phyloP scores from a whole-genome alignment of 208 protist species.

The Borovskyia barvae region DNA sequence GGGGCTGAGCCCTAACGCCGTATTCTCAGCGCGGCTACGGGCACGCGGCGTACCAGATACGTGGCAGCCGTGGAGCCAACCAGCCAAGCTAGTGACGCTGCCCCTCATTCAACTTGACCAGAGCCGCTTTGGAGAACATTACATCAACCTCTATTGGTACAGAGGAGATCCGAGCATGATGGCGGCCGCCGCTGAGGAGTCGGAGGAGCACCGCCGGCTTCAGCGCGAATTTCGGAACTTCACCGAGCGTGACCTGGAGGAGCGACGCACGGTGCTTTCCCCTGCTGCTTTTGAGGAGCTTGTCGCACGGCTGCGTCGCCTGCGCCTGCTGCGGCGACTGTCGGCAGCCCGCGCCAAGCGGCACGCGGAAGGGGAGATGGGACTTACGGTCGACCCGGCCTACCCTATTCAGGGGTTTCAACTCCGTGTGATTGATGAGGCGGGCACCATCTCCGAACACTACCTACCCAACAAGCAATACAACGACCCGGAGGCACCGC shows the following conservation, averaged over 20 bases:
- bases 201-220: slow-evolving; percentile 45
- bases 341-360: slow-evolving; percentile 29
- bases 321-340: slow-evolving; percentile 47
- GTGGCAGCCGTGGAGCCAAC: slow-evolving; percentile 85
- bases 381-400: slow-evolving; percentile 38
- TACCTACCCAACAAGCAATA: slow-evolving; percentile 19
- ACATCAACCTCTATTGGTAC: slow-evolving; percentile 91
- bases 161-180: slow-evolving; percentile 31
- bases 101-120: slow-evolving; percentile 70
- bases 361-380: slow-evolving; percentile 54
- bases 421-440: slow-evolving; percentile 76
- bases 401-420: slow-evolving; percentile 73
- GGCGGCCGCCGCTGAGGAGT: slow-evolving; percentile 24
- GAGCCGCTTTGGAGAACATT: slow-evolving; percentile 88
- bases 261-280: slow-evolving; percentile 32
- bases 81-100: slow-evolving; percentile 52
- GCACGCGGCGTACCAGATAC: slow-evolving; percentile 43
- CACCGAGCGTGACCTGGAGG: slow-evolving; percentile 59
- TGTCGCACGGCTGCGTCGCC: slow-evolving; percentile 25
- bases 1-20: slow-evolving; percentile 32
- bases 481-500: slow-evolving; percentile 2
- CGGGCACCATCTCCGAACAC: slow-evolving; percentile 24
- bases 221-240: slow-evolving; percentile 63
- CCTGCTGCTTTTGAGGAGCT: slow-evolving; percentile 51
- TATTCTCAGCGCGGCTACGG: slow-evolving; percentile 50